Evolutionary conservation across 257 asterid genomes (phyloP).

Genomic region (Coffea eugenioides): DNA sequence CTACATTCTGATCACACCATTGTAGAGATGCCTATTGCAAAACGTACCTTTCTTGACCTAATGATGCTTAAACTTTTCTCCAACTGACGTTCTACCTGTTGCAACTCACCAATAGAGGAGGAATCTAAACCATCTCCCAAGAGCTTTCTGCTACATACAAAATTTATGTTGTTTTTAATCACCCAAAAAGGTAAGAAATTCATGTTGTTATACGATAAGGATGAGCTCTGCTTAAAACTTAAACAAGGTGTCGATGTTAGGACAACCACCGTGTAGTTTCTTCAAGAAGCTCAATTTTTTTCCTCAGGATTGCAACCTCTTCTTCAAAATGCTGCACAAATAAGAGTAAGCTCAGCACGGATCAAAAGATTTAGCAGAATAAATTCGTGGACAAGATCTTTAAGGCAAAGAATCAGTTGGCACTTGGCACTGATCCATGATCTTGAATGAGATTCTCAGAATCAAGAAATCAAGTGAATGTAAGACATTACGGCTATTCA

Average conservation of each 20-base stretch:
- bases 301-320: slow-evolving; percentile 27
- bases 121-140: slow-evolving; percentile 46
- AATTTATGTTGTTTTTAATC: background rate
- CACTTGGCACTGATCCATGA: background rate
- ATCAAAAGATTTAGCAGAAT: background rate
- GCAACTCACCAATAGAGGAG: slow-evolving; percentile 42
- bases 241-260: background rate
- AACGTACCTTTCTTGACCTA: slow-evolving; percentile 49
- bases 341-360: background rate
- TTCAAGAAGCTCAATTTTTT: slow-evolving; percentile 43
- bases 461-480: background rate
- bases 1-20: background rate
- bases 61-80: slow-evolving; percentile 45
- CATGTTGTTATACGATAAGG: background rate
- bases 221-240: background rate
- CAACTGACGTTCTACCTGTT: slow-evolving; percentile 43
- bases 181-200: background rate
- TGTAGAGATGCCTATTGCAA: background rate
- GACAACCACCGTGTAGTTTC: slow-evolving; percentile 43
- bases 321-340: slow-evolving; percentile 38
- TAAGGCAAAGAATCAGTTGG: background rate
- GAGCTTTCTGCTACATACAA: slow-evolving; percentile 36
- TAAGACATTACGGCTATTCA: no score
- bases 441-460: background rate
- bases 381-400: background rate